Evolutionary conservation across 2,329 filamentous ascomycete genomes (phyloP).

Genomic region (Ascochyta pisi): DNA sequence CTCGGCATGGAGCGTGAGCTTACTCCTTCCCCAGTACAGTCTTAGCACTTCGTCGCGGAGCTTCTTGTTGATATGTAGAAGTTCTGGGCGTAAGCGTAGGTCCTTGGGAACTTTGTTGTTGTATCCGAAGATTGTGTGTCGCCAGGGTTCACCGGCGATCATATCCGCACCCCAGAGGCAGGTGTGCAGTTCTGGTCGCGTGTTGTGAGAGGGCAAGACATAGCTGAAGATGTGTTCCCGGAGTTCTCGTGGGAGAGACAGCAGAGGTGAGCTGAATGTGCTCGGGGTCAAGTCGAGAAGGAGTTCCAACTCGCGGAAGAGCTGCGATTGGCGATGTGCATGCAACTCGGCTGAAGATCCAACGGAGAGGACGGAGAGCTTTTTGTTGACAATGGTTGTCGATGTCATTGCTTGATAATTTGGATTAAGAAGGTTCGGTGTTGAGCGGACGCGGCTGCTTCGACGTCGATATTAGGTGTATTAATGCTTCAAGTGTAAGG

Average conservation of each 20-base stretch:
- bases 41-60: conserved; percentile 39
- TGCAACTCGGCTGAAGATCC: conserved; percentile 37
- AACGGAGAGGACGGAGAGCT: conserved; percentile 21
- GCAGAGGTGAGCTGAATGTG: conserved; percentile 39
- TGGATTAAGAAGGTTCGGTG: neutral
- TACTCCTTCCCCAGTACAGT: conserved; percentile 38
- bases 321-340: conserved; percentile 41
- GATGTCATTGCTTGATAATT: conserved; percentile 5
- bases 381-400: conserved; percentile 11
- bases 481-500: neutral
- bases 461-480: conserved; percentile 4
- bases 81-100: conserved; percentile 28
- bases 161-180: conserved; percentile 47
- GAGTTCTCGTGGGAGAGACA: conserved; percentile 41
- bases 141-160: conserved; percentile 42
- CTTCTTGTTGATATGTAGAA: conserved; percentile 42
- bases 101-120: conserved; percentile 30
- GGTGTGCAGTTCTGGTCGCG: conserved; percentile 42
- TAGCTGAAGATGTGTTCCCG: conserved; percentile 37
- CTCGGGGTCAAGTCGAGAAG: conserved; percentile 45
- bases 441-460: neutral
- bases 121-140: conserved; percentile 45
- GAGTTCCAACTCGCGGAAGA: conserved; percentile 43
- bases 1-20: conserved; percentile 45
- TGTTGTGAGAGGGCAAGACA: conserved; percentile 30